phyloP scores from a whole-genome alignment of 2,329 filamentous ascomycete genomes.

The Aspergillus unguis region DNA sequence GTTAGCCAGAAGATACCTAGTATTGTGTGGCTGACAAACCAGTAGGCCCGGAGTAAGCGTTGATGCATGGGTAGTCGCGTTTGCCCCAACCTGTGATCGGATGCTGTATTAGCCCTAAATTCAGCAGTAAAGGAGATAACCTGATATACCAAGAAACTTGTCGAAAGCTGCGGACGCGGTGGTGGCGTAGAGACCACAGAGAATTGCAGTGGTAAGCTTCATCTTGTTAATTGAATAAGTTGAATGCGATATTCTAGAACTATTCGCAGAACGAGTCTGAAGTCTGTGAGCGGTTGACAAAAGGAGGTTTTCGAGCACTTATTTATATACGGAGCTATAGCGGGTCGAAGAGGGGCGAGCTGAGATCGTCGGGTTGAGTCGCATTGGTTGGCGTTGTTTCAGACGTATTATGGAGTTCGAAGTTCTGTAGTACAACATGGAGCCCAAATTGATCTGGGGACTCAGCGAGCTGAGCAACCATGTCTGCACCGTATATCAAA shows the following conservation, averaged over 20 bases:
- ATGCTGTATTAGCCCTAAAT: background rate
- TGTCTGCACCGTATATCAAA: too few relatives aligned
- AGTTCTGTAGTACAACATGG: background rate
- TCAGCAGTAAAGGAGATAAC: background rate
- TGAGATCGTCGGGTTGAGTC: background rate
- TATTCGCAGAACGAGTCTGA: too few relatives aligned
- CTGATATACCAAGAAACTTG: slow-evolving; percentile 28
- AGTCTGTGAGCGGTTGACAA: too few relatives aligned
- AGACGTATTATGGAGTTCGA: background rate
- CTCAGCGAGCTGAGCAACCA: background rate
- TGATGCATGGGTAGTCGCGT: slow-evolving; percentile 32
- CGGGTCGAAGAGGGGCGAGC: background rate
- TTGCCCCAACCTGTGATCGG: slow-evolving; percentile 31
- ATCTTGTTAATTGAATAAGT: slow-evolving; percentile 14
- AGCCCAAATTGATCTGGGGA: background rate
- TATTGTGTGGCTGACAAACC: background rate
- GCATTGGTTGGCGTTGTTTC: background rate
- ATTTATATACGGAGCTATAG: background rate
- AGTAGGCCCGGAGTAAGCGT: slow-evolving; percentile 28
- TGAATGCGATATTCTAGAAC: background rate
- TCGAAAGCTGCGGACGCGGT: slow-evolving; percentile 29
- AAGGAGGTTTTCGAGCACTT: background rate
- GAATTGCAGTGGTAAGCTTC: slow-evolving; percentile 28
- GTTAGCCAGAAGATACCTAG: background rate
- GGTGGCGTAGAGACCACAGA: slow-evolving; percentile 24